A percentile compares a stretch with the other conserved stretches of the same genome.
Conservation (phyloP, 192 early-diverging fungal genomes). For the Diversispora eburnea region DNA sequence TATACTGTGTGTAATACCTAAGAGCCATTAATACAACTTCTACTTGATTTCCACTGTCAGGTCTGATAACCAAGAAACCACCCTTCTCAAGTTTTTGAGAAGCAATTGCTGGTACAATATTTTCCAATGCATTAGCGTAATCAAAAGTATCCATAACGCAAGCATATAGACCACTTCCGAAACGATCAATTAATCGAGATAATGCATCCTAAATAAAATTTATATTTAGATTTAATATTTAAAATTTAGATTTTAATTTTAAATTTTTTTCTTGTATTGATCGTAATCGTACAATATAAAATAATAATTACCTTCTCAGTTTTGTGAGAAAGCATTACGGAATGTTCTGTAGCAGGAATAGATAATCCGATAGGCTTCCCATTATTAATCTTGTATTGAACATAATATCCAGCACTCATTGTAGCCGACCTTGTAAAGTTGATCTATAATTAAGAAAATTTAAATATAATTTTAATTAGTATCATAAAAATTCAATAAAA, state of each 20-base stretch:
- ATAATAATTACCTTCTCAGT: slow-evolving; percentile 53
- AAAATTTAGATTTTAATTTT: background rate
- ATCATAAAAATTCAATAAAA: background rate
- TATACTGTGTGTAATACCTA: background rate
- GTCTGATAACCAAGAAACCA: slow-evolving; percentile 77
- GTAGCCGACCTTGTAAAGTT: slow-evolving; percentile 83
- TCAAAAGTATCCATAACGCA: slow-evolving; percentile 94
- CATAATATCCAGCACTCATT: slow-evolving; percentile 73
- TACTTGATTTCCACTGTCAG: slow-evolving; percentile 82
- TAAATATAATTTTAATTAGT: background rate
- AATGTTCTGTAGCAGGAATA: slow-evolving; percentile 89
- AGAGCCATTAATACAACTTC: slow-evolving; percentile 58
- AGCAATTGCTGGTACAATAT: slow-evolving; percentile 67
- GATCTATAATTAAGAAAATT: slow-evolving; percentile 42
- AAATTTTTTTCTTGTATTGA: too few relatives aligned
- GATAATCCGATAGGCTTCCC: slow-evolving; percentile 72
- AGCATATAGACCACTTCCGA: slow-evolving; percentile 71
- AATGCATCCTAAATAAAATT: slow-evolving; percentile 55
- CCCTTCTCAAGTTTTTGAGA: slow-evolving; percentile 67
- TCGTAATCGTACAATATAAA: too few relatives aligned
- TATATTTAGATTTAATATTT: too few relatives aligned
- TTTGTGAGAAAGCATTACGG: slow-evolving; percentile 75
- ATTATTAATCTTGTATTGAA: slow-evolving; percentile 70
- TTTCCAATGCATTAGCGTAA: slow-evolving; percentile 69
- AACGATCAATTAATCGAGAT: slow-evolving; percentile 55